Evolutionary conservation across 169 alveolate genomes (phyloP), one percentile per base, ranked within the genome.

Genomic region (Theileria luwenshuni): DNA sequence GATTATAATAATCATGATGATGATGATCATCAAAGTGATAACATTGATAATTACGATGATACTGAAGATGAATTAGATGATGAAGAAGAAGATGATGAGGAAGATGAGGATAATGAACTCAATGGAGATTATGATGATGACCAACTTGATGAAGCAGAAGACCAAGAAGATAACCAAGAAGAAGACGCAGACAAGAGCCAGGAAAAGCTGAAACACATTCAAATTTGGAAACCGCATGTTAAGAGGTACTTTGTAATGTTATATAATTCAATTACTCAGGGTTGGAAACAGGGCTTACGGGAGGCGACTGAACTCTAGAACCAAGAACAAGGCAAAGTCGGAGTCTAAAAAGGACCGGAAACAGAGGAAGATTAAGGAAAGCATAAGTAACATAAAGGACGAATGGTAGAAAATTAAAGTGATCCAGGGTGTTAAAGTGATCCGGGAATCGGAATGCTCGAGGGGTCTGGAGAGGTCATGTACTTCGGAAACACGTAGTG

Each of bases 201-300:
- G n/a, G 67, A 64, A 23, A 71, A 62, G 58, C 38, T 13, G 8
- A 81, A 63, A 30, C 89, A 83, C 49, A 81, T 81, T 8, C 89
- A 81, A 27, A 81, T 81, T 25, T 81, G 89, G 89, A 64, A 27
- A 17, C 89, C 89, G 17, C 85, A 81, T 60, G 85, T 81, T 15
- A 73, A 72, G 43, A 71, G 80, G 80, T 71, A 63, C 1, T 13
- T 15, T 33, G 63, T 5, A 5, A 6, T 45, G 32, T 13, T 30
- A 28, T 5, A 68, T 17, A 25, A 2, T 21, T 7, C 69, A 3
- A 60, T 5, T 1, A 45, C 47, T 49, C 30, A 71, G 69, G 51
- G 73, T 81, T 6, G 75, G 81, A 25, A 72, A 73, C 7, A 81
- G 32, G 23, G 81, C 80, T 21, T 81, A 73, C 43, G 81, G 81